Conservation (phyloP, 495 filamentous ascomycete genomes). For the Oidiodendron maius region DNA sequence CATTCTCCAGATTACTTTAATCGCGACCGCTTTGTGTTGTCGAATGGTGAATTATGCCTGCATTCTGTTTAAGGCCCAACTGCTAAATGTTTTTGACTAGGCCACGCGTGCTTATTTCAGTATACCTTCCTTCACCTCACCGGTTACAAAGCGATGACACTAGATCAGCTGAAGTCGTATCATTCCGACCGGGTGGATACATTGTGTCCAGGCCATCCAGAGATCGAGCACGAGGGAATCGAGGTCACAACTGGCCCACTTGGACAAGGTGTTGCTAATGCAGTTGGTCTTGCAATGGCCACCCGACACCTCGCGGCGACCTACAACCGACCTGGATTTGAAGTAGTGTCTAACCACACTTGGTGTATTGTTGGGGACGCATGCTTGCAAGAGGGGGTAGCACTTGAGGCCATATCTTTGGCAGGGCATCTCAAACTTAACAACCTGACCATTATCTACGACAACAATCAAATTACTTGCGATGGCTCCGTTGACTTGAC, state of each 20-base stretch:
- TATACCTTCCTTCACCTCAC: constrained; percentile 52
- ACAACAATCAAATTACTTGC: constrained; percentile 56
- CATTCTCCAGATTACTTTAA: constrained; percentile 28
- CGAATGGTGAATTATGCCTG: constrained; percentile 15
- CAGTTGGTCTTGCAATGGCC: constrained; percentile 54
- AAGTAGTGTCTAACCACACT: constrained; percentile 42
- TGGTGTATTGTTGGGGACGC: constrained; percentile 57
- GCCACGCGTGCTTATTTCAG: constrained; percentile 56
- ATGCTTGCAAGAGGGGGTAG: constrained; percentile 56
- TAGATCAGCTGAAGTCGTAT: constrained; percentile 56
- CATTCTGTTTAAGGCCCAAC: neutral
- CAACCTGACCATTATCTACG: constrained; percentile 51
- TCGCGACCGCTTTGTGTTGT: constrained; percentile 18
- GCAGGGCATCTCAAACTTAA: constrained; percentile 50
- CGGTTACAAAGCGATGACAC: constrained; percentile 53
- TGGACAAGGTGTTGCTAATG: constrained; percentile 55
- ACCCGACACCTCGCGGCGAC: constrained; percentile 47
- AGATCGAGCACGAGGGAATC: constrained; percentile 55
- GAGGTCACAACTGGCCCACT: constrained; percentile 59
- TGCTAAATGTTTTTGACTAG: constrained; percentile 1
- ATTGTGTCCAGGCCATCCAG: constrained; percentile 53
- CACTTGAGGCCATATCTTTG: constrained; percentile 45
- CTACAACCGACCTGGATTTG: constrained; percentile 45
- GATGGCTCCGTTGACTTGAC: constrained; percentile 51
- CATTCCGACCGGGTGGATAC: constrained; percentile 46